Percentiles rank a stretch among this genome's conserved stretches.
phyloP scores from a whole-genome alignment of 495 filamentous ascomycete genomes.

The Trichoderma asperelloides region DNA sequence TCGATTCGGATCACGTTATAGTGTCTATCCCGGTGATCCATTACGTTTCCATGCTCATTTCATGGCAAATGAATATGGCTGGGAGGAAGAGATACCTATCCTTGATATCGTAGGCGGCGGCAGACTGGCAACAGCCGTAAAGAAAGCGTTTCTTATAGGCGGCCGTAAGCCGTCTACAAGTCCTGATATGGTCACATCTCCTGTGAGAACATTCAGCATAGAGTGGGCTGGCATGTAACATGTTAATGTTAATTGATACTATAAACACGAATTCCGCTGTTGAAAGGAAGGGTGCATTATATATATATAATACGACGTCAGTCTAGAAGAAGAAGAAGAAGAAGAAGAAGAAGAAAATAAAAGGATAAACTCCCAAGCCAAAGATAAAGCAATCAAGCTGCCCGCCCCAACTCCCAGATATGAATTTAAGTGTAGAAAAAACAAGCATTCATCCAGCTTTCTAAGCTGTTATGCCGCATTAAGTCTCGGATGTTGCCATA shows the following conservation, averaged over 20 bases:
- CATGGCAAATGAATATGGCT: slow-evolving; percentile 63
- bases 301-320: background rate
- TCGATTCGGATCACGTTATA: slow-evolving; percentile 89
- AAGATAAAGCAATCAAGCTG: background rate
- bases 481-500: background rate
- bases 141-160: slow-evolving; percentile 88
- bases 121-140: slow-evolving; percentile 83
- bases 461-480: background rate
- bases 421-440: background rate
- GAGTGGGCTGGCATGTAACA: slow-evolving; percentile 12
- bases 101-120: slow-evolving; percentile 79
- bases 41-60: slow-evolving; percentile 94
- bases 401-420: background rate
- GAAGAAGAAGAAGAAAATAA: background rate
- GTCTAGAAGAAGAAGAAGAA: background rate
- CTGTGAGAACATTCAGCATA: slow-evolving; percentile 11
- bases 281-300: background rate
- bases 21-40: slow-evolving; percentile 90
- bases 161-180: slow-evolving; percentile 29
- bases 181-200: background rate
- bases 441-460: background rate
- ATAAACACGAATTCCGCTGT: background rate
- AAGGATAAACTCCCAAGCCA: background rate
- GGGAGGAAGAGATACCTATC: slow-evolving; percentile 79
- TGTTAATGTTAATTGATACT: background rate